These are phyloP conservation scores for Pestalotiopsis sp. DNA, from an alignment of 2,329 filamentous ascomycete genomes.

Conservation along the genomic window DNA sequence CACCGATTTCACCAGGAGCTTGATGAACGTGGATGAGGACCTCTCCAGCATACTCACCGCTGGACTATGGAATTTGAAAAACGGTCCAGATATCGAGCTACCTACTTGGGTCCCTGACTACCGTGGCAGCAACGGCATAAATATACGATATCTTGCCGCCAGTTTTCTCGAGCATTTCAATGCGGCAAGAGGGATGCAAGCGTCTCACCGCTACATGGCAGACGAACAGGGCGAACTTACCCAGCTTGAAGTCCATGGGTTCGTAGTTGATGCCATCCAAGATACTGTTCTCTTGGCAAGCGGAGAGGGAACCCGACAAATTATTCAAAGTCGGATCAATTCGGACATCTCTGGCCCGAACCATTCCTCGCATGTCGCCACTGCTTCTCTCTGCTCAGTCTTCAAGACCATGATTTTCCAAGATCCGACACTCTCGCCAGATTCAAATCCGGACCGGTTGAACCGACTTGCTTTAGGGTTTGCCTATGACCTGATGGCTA, in stretches of 20 bases:
- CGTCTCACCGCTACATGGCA: neutral
- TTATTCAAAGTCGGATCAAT: neutral
- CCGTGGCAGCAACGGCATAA: constrained; percentile 2
- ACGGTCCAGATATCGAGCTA: neutral
- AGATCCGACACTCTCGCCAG: neutral
- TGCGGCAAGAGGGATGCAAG: neutral
- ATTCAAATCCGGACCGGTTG: neutral
- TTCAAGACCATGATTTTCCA: neutral
- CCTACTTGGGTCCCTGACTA: constrained; percentile 6
- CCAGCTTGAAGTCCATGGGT: neutral
- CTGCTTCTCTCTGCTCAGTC: neutral
- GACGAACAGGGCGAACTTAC: neutral
- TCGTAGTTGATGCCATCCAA: neutral
- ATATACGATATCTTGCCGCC: constrained; percentile 3
- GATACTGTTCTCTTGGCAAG: neutral
- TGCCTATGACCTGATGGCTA: neutral
- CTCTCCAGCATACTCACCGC: neutral
- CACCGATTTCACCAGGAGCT: neutral
- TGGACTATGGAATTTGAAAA: neutral
- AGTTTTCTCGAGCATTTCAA: neutral
- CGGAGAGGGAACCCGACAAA: neutral
- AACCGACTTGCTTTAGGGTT: neutral
- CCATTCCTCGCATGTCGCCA: neutral
- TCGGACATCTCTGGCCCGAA: neutral
- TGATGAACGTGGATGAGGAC: neutral